These are phyloP conservation scores for Stephanodiscus minutulus DNA, from an alignment of 108 stramenopile species.

Conservation along the genomic window DNA sequence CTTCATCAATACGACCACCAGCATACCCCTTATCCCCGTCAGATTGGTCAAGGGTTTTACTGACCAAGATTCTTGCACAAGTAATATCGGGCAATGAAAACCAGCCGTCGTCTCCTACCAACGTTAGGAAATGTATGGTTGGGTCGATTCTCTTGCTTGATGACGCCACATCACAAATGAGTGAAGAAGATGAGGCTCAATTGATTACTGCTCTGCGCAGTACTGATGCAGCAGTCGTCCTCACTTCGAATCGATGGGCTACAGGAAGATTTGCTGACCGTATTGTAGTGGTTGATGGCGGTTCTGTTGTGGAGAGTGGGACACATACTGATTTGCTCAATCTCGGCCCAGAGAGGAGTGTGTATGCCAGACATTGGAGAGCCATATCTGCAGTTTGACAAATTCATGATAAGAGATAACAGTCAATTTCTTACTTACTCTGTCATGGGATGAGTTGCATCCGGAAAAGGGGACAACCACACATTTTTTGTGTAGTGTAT, in stretches of 20 bases:
- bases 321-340: slow-evolving; percentile 78
- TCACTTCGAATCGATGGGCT: slow-evolving; percentile 82
- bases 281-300: slow-evolving; percentile 77
- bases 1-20: slow-evolving; percentile 62
- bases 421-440: neutral
- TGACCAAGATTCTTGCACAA: slow-evolving; percentile 78
- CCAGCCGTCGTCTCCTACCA: slow-evolving; percentile 53
- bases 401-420: slow-evolving; percentile 4
- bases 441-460: too few relatives aligned
- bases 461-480: too few relatives aligned
- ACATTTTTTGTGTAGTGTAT: too few relatives aligned
- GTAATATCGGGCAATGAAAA: slow-evolving; percentile 79
- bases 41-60: slow-evolving; percentile 83
- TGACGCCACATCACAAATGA: slow-evolving; percentile 69
- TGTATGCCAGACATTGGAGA: slow-evolving; percentile 87
- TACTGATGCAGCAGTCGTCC: slow-evolving; percentile 78
- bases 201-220: slow-evolving; percentile 63
- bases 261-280: slow-evolving; percentile 82
- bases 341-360: slow-evolving; percentile 76
- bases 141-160: slow-evolving; percentile 84
- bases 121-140: slow-evolving; percentile 66
- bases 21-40: slow-evolving; percentile 67
- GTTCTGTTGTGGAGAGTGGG: slow-evolving; percentile 82
- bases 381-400: slow-evolving; percentile 63
- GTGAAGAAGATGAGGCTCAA: slow-evolving; percentile 78